Conservation (phyloP, 2,329 filamentous ascomycete species). For the Stagonosporopsis rhizophila region DNA sequence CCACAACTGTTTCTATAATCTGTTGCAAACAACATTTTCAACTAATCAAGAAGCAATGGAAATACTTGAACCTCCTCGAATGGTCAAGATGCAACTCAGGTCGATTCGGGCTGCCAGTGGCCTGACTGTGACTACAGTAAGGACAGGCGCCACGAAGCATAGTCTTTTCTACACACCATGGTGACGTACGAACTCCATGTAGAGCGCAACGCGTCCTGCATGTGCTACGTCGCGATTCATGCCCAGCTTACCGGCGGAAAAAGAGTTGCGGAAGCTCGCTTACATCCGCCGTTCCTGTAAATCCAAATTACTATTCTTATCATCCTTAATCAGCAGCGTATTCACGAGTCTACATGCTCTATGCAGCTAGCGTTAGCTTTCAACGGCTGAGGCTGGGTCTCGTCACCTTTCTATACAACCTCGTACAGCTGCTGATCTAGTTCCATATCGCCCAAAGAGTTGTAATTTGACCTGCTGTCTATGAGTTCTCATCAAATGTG, state of each 20-base stretch:
- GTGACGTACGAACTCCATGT: neutral
- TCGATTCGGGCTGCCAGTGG: neutral
- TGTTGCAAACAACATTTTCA: neutral
- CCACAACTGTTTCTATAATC: neutral
- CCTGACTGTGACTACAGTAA: neutral
- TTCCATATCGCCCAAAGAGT: neutral
- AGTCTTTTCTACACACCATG: neutral
- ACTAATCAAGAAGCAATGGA: neutral
- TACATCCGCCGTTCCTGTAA: constrained; percentile 22
- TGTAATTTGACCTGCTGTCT: neutral
- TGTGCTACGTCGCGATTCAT: neutral
- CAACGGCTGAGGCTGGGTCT: constrained; percentile 19
- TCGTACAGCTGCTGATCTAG: constrained; percentile 23
- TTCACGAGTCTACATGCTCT: constrained; percentile 21
- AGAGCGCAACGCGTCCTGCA: neutral
- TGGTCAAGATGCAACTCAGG: neutral
- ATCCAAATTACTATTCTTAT: constrained; percentile 35
- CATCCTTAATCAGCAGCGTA: constrained; percentile 39
- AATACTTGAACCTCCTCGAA: neutral
- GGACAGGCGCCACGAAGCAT: too few relatives aligned
- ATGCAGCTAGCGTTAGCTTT: constrained; percentile 24
- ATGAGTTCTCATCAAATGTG: neutral
- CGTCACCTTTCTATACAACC: constrained; percentile 25
- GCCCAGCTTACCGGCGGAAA: neutral
- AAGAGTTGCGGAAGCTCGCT: constrained; percentile 19